Evolutionary conservation across 2,329 filamentous ascomycete genomes (phyloP).

Genomic region (Talaromyces sp.): DNA sequence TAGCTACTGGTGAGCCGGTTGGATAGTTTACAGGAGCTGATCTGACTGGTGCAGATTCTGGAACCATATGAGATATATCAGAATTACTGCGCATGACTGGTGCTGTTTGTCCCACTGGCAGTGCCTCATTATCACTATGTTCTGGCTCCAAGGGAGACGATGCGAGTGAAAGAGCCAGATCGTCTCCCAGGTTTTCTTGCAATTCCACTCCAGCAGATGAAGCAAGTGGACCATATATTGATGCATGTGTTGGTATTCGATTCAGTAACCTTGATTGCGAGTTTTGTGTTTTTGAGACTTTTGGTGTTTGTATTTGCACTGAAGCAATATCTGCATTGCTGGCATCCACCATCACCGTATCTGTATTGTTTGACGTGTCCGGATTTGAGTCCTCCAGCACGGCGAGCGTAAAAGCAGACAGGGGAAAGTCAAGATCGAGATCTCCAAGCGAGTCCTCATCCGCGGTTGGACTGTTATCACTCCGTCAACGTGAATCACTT

Average conservation of each 20-base stretch:
- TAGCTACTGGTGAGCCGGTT: not conserved
- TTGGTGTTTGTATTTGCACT: not conserved
- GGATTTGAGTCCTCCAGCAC: constrained; percentile 29
- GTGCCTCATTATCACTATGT: not conserved
- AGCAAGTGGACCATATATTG: constrained; percentile 15
- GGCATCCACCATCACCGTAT: not conserved
- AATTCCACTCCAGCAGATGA: constrained; percentile 16
- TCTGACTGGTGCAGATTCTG: not conserved
- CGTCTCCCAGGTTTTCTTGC: not conserved
- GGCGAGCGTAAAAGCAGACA: constrained; percentile 32
- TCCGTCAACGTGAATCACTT: constrained; percentile 20
- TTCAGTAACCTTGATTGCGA: constrained; percentile 12
- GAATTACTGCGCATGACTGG: constrained; percentile 18
- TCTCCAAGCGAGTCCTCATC: not conserved
- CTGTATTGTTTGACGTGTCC: not conserved
- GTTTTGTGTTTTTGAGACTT: constrained; percentile 11
- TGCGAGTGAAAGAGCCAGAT: not conserved
- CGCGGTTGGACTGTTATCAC: constrained; percentile 11
- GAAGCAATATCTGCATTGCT: not conserved
- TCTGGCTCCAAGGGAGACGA: not conserved
- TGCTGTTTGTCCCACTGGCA: not conserved
- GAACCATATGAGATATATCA: constrained; percentile 16
- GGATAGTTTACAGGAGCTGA: not conserved
- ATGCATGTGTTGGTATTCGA: constrained; percentile 17
- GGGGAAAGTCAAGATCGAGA: constrained; percentile 28